Base-by-base conservation (phyloP, 2,329 filamentous ascomycete species). In the Cadophora luteo-olivacea region DNA sequence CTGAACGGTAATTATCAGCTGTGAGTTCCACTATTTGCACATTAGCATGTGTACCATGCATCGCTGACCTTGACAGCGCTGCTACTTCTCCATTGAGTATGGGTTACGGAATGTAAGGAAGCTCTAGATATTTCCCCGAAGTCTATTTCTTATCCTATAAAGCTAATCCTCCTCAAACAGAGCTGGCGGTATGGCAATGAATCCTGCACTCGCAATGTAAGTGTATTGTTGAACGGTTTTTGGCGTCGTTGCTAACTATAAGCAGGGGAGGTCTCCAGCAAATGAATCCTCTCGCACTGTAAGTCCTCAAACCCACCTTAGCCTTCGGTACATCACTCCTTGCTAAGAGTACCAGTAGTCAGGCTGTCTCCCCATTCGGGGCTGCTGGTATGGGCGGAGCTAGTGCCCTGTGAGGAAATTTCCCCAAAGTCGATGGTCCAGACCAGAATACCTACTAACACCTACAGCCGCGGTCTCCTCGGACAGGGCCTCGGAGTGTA, bases 231-330 rank as follows among this genome's bases (percentile, higher is more conserved):
- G 29, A 33, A 33, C 7, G 14, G 25, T 33, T 12, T 55, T 29
- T 3, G 5, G 29, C 29, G 29, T 29, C 14, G 6, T 9, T 33
- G 1, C 4, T 55, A 29, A 19, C 6, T 16, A 25, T 33, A 33
- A 55, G 14, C 25, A 55, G 52, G 25, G 52, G 25, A 2, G 52
- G 12, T 33, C 8, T 29, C 6, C 52, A 29, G 29, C 29, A 33
- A 19, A 55, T 55, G 25, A 55, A 55, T 55, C 25, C 52, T 55
- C 52, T 55, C 25, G 52, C 25, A 33, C 29, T 55, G 52, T 55
- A 33, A 33, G 25, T 33, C 24, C 16, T 6, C 52, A 55, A 3
- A 1, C 16, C n/a, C 1, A 19, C 1, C 16, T 12, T 1, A 55
- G 29, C 11, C 29, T 55, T 19, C 8, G 1, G 25, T n/a, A 7